Conservation (phyloP, 148 eudicot species). For the Amaranthus hypochondriacus region DNA sequence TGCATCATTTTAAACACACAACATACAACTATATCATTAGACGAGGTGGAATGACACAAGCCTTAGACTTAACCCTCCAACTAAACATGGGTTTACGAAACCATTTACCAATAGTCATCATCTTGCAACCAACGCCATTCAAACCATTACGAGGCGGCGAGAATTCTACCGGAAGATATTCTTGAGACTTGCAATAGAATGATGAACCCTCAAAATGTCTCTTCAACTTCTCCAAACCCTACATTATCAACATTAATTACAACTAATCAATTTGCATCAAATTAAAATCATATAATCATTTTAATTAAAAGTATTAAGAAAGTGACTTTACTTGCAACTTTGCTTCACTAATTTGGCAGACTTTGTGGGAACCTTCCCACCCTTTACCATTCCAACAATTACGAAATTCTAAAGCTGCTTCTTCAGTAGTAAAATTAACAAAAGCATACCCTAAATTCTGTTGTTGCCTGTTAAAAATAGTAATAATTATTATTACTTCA, state of each 20-base stretch:
- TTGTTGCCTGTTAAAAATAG: neutral
- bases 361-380: conserved; percentile 1
- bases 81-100: neutral
- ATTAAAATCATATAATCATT: neutral
- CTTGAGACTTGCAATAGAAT: conserved; percentile 5
- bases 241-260: neutral
- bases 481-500: neutral
- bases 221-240: conserved; percentile 14
- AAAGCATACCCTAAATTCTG: conserved; percentile 25
- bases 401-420: conserved; percentile 10
- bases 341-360: conserved; percentile 7
- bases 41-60: neutral
- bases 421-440: conserved; percentile 14
- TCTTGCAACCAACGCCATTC: conserved; percentile 9
- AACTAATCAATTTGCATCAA: neutral
- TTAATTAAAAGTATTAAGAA: neutral
- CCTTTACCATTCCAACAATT: conserved; percentile 16
- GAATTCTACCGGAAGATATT: conserved; percentile 20
- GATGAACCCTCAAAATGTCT: conserved; percentile 1
- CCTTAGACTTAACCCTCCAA: neutral
- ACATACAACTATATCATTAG: neutral
- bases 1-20: neutral
- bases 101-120: conserved; percentile 8
- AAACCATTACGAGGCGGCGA: conserved; percentile 22
- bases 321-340: conserved; percentile 15